These are phyloP conservation scores for Hypholoma sublateritium DNA, from an alignment of 768 basidiomycete genomes.

Conservation along the genomic window DNA sequence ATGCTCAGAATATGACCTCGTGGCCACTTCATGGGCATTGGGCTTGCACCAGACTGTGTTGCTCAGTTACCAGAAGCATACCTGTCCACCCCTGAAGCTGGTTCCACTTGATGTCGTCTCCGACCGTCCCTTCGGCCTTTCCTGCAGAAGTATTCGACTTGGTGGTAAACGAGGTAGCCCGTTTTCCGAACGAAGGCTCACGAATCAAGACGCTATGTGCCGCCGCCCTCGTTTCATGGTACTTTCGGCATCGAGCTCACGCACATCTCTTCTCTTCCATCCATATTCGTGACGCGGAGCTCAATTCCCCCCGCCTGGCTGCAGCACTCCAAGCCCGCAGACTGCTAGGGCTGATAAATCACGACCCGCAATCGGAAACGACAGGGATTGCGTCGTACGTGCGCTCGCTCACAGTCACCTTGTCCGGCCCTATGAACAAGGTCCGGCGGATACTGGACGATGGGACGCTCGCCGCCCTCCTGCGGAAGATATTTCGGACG, in stretches of 20 bases:
- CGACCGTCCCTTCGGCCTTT: background rate
- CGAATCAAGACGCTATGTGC: slow-evolving; percentile 10
- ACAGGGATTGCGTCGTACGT: slow-evolving; percentile 18
- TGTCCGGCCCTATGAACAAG: slow-evolving; percentile 10
- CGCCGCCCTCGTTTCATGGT: slow-evolving; percentile 16
- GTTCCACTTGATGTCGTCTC: too few species aligned
- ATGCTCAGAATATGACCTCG: too few species aligned
- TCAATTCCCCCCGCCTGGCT: too few species aligned
- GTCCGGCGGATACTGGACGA: slow-evolving; percentile 15
- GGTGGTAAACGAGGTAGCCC: slow-evolving; percentile 14
- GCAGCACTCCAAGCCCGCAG: background rate
- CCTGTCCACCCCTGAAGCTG: too few species aligned
- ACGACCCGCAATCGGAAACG: slow-evolving; percentile 12
- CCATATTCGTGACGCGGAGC: slow-evolving; percentile 4
- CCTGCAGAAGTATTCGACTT: slow-evolving; percentile 17
- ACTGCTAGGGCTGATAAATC: slow-evolving; percentile 12
- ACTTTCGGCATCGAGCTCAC: slow-evolving; percentile 17
- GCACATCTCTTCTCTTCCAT: slow-evolving; percentile 15
- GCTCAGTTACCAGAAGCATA: too few species aligned
- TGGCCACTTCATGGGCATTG: too few species aligned
- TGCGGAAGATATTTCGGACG: slow-evolving; percentile 13
- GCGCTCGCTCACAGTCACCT: slow-evolving; percentile 9
- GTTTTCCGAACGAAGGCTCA: slow-evolving; percentile 7
- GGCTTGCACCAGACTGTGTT: too few species aligned
- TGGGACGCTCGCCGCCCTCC: slow-evolving; percentile 12